These are phyloP conservation scores for Erysimum cheiri DNA, from an alignment of 441 rosid genomes.

Conservation along the genomic window DNA sequence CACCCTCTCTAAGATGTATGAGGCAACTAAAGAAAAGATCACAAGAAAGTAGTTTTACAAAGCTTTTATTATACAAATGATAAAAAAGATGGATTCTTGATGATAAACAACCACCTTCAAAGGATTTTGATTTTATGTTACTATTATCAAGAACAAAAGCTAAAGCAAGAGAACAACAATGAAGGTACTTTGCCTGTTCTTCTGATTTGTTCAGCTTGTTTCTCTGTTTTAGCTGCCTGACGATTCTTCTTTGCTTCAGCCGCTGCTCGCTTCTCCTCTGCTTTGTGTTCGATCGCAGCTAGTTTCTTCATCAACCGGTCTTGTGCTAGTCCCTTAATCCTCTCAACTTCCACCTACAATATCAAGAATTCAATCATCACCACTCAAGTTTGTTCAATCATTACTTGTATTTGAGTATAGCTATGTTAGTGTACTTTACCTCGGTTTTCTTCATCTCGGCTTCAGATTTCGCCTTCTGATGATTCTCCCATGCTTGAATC, in stretches of 20 bases:
- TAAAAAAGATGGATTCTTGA: slow-evolving; percentile 18
- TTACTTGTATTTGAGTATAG: slow-evolving; percentile 8
- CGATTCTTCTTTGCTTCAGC: slow-evolving; percentile 65
- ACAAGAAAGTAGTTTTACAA: slow-evolving; percentile 19
- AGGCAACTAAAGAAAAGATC: slow-evolving; percentile 13
- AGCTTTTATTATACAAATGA: slow-evolving; percentile 35
- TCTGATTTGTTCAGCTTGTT: slow-evolving; percentile 62
- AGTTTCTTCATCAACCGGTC: slow-evolving; percentile 69
- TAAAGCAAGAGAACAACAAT: slow-evolving; percentile 51
- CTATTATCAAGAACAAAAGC: slow-evolving; percentile 55
- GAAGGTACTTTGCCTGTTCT: slow-evolving; percentile 70
- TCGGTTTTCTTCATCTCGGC: slow-evolving; percentile 77
- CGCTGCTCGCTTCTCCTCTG: slow-evolving; percentile 69
- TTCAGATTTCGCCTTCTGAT: slow-evolving; percentile 72
- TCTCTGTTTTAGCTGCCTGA: slow-evolving; percentile 64
- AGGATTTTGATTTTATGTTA: background rate
- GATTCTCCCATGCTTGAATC: slow-evolving; percentile 87
- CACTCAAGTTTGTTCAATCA: background rate
- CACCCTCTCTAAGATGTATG: background rate
- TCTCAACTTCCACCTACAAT: slow-evolving; percentile 73
- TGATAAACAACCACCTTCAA: slow-evolving; percentile 12
- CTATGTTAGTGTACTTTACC: slow-evolving; percentile 44
- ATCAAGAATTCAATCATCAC: slow-evolving; percentile 10
- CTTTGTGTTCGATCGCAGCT: slow-evolving; percentile 60
- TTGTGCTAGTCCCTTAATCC: slow-evolving; percentile 65